Evolutionary conservation across 139 green algal genomes (phyloP), one percentile per base, ranked within the genome.

Genomic region (Gonium pectorale): DNA sequence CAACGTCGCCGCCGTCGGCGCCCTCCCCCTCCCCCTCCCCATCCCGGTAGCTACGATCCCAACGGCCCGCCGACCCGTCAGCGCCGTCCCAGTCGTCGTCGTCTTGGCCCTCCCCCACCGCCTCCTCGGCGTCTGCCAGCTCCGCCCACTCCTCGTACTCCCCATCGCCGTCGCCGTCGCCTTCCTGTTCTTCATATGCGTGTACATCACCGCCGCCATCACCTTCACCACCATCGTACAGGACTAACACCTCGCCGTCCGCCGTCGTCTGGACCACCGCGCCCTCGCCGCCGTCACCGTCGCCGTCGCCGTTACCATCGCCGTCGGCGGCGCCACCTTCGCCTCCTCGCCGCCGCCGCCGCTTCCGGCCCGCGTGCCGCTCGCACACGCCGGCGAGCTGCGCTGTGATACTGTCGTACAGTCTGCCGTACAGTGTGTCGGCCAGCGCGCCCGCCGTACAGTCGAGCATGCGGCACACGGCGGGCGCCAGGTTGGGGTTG

Each of bases 401-500:
- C 11, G 13, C 0, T 5, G 33, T 80, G 37, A 80, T 67, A 15
- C 68, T 80, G 35, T 67, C 72, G 49, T 68, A 52, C 52, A 80
- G 38, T 37, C 22, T 29, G 52, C 38, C 54, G 72, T 80, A 80
- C 72, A 80, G 37, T 2, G 72, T 27, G 52, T 80, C 72, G 8
- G 35, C 52, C 29, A 80, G 72, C 13, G 22, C 52, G 38, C 5
- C 52, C 37, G 24, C 35, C 15, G 40, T 35, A 52, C 72, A 80
- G 49, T 54, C 15, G 29, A 80, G 52, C 52, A 68, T 24, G 15
- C 72, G 72, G 54, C 72, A 80, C 2, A 37, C 52, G 49, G 67
- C 67, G 0, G 72, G 51, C 52, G 72, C 52, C 52, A 80, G 72
- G 72, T 80, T 68, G 24, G 72, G 72, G 72, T 80, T 80, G 51